phyloP scores from a whole-genome alignment of 805 yeast genomes.

The Candida yuanshanica region DNA sequence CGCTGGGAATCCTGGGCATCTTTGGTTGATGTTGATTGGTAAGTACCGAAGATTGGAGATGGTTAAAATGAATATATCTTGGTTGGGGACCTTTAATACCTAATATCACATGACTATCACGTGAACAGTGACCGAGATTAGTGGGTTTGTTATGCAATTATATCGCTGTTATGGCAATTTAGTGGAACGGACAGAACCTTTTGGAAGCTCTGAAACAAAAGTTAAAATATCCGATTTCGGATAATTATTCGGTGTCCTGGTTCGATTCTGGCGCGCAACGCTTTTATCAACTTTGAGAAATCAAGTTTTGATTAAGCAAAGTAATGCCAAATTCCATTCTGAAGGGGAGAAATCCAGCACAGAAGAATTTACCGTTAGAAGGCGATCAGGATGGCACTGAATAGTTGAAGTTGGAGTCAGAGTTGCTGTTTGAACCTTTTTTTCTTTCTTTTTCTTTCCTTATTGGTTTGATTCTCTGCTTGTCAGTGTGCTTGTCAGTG shows the following conservation, averaged over 20 bases:
- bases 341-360: constrained; percentile 1
- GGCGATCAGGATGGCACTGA: neutral
- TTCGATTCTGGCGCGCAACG: neutral
- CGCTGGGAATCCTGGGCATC: no score
- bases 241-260: neutral
- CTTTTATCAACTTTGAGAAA: neutral
- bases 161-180: neutral
- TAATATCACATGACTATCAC: neutral
- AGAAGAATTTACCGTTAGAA: neutral
- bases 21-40: no score
- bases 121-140: no score
- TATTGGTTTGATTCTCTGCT: no score
- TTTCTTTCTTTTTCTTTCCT: neutral
- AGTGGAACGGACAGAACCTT: neutral
- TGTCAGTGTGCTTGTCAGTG: no score
- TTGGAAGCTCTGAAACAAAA: neutral
- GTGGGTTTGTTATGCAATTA: no score
- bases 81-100: no score
- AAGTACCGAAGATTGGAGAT: no score
- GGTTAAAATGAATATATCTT: no score
- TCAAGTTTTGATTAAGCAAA: neutral
- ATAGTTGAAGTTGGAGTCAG: neutral
- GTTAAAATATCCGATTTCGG: neutral
- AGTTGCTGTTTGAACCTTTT: neutral
- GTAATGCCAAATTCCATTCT: neutral